These are phyloP conservation scores for Eleusine indica DNA, from an alignment of 176 grass and related monocot species.

Conservation along the genomic window DNA sequence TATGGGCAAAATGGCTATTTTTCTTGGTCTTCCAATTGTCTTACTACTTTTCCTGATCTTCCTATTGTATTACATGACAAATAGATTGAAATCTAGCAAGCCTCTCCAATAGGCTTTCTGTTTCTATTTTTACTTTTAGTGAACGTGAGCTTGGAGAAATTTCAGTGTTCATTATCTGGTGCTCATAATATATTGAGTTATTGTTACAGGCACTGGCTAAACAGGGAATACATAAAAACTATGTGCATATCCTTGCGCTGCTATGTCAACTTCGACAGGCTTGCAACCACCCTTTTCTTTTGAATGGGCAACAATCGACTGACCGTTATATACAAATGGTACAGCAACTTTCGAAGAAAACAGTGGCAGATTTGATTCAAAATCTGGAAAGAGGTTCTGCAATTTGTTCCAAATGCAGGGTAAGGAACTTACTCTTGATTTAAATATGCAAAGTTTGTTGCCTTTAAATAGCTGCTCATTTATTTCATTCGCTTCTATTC, in stretches of 20 bases:
- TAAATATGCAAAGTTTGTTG: not conserved
- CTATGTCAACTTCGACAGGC: conserved; percentile 85
- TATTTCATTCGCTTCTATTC: no score
- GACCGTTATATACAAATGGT: conserved; percentile 64
- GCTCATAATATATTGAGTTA: conserved; percentile 13
- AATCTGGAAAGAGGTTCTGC: conserved; percentile 57
- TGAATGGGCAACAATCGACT: conserved; percentile 56
- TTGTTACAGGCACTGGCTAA: conserved; percentile 65
- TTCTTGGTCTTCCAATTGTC: no score
- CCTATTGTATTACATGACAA: no score
- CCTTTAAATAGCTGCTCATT: not conserved
- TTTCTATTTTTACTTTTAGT: not conserved
- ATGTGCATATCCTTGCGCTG: conserved; percentile 84
- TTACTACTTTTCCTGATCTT: no score
- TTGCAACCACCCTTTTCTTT: conserved; percentile 84
- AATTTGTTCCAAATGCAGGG: conserved; percentile 76
- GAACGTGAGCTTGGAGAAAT: not conserved
- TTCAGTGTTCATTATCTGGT: not conserved
- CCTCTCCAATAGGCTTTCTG: not conserved
- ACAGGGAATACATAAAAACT: conserved; percentile 63
- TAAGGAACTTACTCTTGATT: conserved; percentile 48
- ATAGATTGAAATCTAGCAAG: no score
- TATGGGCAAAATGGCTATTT: no score
- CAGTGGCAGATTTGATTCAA: conserved; percentile 59
- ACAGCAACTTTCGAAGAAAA: conserved; percentile 72